A percentile compares a stretch with the other conserved stretches of the same genome.
Evolutionary conservation across 805 yeast genomes (phyloP).

Genomic region (Isabelozyma pseudorhagii): DNA sequence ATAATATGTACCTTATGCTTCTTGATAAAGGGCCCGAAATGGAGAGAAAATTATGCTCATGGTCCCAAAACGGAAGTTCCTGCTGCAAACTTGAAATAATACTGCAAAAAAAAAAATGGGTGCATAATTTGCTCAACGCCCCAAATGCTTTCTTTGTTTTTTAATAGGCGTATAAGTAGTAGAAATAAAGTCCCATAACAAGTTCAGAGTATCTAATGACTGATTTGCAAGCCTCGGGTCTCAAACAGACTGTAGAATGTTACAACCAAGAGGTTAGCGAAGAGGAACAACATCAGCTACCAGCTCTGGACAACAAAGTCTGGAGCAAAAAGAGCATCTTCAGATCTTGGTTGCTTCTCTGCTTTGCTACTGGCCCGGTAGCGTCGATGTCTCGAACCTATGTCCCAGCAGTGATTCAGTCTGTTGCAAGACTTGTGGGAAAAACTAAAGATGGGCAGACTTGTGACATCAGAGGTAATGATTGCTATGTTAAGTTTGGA

Average conservation of each 20-base stretch:
- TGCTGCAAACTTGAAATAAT: no score
- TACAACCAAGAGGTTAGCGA: not conserved
- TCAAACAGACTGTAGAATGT: no score
- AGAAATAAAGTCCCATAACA: no score
- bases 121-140: no score
- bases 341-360: slow-evolving; percentile 34
- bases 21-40: not conserved
- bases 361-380: slow-evolving; percentile 42
- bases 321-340: slow-evolving; percentile 18
- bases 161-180: no score
- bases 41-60: no score
- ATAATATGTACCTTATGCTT: slow-evolving; percentile 14
- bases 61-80: no score
- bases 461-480: slow-evolving; percentile 29
- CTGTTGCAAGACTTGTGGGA: slow-evolving; percentile 31
- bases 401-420: slow-evolving; percentile 39
- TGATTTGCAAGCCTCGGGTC: no score
- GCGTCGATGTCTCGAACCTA: slow-evolving; percentile 39
- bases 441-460: slow-evolving; percentile 14
- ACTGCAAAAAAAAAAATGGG: no score
- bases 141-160: no score
- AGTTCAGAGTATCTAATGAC: no score
- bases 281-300: not conserved
- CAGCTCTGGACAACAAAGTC: not conserved
- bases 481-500: slow-evolving; percentile 37